Conservation (phyloP, 2,329 filamentous ascomycete genomes). For the Tolypocladium tundrense region DNA sequence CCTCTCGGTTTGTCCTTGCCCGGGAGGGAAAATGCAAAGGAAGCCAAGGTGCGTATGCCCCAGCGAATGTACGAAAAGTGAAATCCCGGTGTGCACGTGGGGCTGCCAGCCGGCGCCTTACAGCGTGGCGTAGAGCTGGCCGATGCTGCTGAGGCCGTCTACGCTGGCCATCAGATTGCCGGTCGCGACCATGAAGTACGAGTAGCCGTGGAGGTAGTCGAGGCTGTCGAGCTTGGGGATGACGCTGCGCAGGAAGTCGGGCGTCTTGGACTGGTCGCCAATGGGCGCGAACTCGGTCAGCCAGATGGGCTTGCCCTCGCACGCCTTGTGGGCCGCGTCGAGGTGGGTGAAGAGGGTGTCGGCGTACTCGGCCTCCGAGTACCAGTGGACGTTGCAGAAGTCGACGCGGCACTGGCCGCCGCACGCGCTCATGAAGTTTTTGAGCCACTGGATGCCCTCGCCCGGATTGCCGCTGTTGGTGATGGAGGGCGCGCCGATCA, state of each 20-base stretch:
- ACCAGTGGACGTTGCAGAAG: slow-evolving; percentile 57
- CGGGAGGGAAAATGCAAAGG: slow-evolving; percentile 1
- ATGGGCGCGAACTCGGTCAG: slow-evolving; percentile 54
- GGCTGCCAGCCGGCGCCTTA: slow-evolving; percentile 7
- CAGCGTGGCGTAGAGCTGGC: slow-evolving; percentile 37
- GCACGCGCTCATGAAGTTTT: slow-evolving; percentile 41
- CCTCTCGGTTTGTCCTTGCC: background rate
- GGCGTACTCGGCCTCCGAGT: slow-evolving; percentile 36
- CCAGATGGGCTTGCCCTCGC: slow-evolving; percentile 44
- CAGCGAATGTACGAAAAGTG: slow-evolving; percentile 28
- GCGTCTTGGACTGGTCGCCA: slow-evolving; percentile 31
- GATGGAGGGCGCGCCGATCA: slow-evolving; percentile 49
- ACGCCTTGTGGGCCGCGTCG: slow-evolving; percentile 31
- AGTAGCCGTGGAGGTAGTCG: slow-evolving; percentile 42
- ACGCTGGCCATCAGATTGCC: slow-evolving; percentile 6
- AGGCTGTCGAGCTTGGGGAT: slow-evolving; percentile 38
- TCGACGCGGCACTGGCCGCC: slow-evolving; percentile 39
- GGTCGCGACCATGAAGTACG: slow-evolving; percentile 42
- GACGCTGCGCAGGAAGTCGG: slow-evolving; percentile 38
- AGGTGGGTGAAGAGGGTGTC: slow-evolving; percentile 46
- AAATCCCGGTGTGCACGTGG: slow-evolving; percentile 7
- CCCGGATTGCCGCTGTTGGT: slow-evolving; percentile 43
- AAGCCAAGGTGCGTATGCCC: slow-evolving; percentile 14
- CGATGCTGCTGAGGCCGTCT: slow-evolving; percentile 34
- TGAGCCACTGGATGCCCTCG: slow-evolving; percentile 48